Base-by-base conservation (phyloP, 257 asterid genomes). In the Haberlea rhodopensis region DNA sequence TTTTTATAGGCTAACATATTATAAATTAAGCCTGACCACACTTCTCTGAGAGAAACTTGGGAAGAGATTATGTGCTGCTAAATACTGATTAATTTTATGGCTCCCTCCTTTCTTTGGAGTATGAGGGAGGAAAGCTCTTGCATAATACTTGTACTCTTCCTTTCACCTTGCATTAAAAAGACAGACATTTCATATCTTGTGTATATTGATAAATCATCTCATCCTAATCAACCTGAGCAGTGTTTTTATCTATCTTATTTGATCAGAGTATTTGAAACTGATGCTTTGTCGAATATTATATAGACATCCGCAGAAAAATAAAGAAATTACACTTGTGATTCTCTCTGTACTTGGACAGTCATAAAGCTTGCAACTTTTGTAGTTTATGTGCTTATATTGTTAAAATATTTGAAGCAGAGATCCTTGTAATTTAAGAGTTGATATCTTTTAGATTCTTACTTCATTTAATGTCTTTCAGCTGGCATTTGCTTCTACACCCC, bases 401-500 rank as follows among this genome's bases (percentile, higher is more conserved):
- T 28, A 29, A 22, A 24, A 45, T 25, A 51, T 57, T 34, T 53
- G 48, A 16, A 26, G 54, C 13, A 28, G 21, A 21, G 45, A 53
- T 32, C 63, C 68, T 48, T 29, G 28, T 63, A 40, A 31, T 51
- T 40, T 15, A 59, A 24, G 65, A 55, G 71, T 51, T 49, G 63
- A 59, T 63, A 25, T 37, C 52, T 58, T 62, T 61, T 43, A n/a
- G 66, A 71, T 66, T 63, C 70, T 76, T 73, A 68, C 74, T 43
- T 67, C 46, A 23, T 71, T 59, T 70, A 56, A 62, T 78, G 62
- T 78, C 60, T 78, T 87, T 64, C 91, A 94, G 99, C 68, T 81
- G 82, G 94, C 97, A 48, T 90, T 82, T 85, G 97, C 89, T 67
- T 81, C 96, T 25, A 80, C 97, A 9, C 94, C 94, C 70, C 70